phyloP scores from a whole-genome alignment of 768 basidiomycete species.

The Mycena filopes region DNA sequence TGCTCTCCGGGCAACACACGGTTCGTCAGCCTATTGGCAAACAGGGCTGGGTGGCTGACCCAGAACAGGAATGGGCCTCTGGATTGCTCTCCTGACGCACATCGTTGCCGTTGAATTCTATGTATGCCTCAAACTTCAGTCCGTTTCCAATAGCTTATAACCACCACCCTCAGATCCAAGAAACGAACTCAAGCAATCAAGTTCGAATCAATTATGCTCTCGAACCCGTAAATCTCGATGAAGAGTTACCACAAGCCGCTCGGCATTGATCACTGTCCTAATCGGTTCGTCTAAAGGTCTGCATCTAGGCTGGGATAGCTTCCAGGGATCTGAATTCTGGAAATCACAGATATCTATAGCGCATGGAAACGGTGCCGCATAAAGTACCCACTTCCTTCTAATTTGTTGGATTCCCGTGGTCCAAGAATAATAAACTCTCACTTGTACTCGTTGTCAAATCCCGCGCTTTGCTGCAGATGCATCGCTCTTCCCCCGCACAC shows the following conservation, averaged over 20 bases:
- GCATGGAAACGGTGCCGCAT: too few species aligned
- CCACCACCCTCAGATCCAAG: slow-evolving; percentile 1
- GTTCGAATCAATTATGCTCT: slow-evolving; percentile 24
- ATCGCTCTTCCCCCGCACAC: too few species aligned
- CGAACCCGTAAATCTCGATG: slow-evolving; percentile 17
- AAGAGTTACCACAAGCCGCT: neutral
- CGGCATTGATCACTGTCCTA: too few species aligned
- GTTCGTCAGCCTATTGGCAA: neutral
- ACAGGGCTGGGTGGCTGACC: neutral
- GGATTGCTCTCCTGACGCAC: slow-evolving; percentile 38
- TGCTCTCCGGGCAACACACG: slow-evolving; percentile 34
- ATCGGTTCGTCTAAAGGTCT: too few species aligned
- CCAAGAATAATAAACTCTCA: too few species aligned
- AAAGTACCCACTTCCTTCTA: too few species aligned
- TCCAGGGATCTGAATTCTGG: too few species aligned
- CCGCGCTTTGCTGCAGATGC: too few species aligned
- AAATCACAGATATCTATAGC: too few species aligned
- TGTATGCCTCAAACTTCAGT: slow-evolving; percentile 25
- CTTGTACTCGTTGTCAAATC: too few species aligned
- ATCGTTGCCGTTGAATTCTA: slow-evolving; percentile 36
- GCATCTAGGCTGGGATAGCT: neutral
- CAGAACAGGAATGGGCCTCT: slow-evolving; percentile 36
- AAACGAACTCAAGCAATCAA: slow-evolving; percentile 20
- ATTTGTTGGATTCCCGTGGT: too few species aligned
- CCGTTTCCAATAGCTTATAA: neutral